phyloP scores from a whole-genome alignment of 495 filamentous ascomycete species.

The Neurospora cerealis region DNA sequence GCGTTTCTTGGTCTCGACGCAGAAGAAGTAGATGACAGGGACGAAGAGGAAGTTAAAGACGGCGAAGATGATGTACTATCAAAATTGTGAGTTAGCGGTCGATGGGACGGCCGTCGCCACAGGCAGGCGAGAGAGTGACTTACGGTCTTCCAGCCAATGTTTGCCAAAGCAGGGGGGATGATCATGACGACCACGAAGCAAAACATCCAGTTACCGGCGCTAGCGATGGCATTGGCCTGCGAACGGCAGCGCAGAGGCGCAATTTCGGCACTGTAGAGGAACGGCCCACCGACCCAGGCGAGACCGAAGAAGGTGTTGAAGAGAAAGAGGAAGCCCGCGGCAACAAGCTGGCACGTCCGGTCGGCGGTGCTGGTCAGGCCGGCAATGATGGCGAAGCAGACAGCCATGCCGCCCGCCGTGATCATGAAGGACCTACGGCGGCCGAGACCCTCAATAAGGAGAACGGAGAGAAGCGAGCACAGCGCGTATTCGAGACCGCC shows the following conservation, averaged over 20 bases:
- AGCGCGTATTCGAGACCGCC: slow-evolving; percentile 15
- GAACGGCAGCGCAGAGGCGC: background rate
- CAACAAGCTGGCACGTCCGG: background rate
- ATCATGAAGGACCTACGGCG: slow-evolving; percentile 9
- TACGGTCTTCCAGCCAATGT: background rate
- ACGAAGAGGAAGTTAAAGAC: background rate
- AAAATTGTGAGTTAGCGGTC: background rate
- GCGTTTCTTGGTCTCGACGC: background rate
- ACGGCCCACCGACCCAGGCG: background rate
- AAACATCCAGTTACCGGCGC: background rate
- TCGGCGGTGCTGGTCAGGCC: background rate
- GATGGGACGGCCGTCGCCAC: too few relatives aligned
- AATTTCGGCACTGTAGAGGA: background rate
- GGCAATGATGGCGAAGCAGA: background rate
- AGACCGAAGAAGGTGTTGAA: background rate
- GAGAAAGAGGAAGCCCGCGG: background rate
- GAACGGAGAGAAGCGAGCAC: slow-evolving; percentile 18
- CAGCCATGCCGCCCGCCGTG: background rate
- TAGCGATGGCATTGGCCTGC: background rate
- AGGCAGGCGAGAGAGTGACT: background rate
- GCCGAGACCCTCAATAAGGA: slow-evolving; percentile 20
- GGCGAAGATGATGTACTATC: background rate
- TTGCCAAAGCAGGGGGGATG: background rate
- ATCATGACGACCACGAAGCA: background rate
- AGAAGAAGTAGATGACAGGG: background rate